These are phyloP conservation scores for Cydonia oblonga DNA, from an alignment of 331 rosid species.

Conservation along the genomic window DNA sequence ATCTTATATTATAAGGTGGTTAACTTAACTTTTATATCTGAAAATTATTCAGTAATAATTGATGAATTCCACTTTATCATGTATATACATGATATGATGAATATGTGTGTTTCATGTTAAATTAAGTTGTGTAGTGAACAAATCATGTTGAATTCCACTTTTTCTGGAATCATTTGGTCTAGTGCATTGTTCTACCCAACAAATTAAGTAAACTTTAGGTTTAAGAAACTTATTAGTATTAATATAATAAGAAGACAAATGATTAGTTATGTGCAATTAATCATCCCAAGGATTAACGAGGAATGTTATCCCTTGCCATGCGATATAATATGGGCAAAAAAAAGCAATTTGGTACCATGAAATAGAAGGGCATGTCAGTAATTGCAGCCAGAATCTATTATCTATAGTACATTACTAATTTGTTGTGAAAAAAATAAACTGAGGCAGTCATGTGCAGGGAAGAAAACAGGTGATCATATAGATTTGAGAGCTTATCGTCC, in stretches of 20 bases:
- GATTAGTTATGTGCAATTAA: neutral
- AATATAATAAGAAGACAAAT: neutral
- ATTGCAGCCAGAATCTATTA: neutral
- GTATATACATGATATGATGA: neutral
- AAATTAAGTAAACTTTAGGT: neutral
- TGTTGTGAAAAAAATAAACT: constrained; percentile 26
- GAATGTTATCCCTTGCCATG: no score
- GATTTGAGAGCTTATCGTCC: constrained; percentile 56
- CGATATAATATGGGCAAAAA: no score
- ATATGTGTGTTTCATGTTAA: neutral
- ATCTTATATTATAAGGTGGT: neutral
- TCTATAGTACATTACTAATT: constrained; percentile 9
- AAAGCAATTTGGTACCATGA: no score
- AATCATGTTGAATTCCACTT: neutral
- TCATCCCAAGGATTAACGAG: neutral
- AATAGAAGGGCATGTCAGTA: constrained; percentile 53
- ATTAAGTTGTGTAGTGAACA: neutral
- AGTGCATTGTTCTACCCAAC: neutral
- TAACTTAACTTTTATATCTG: neutral
- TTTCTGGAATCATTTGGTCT: neutral
- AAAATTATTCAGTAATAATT: neutral
- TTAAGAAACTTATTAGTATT: neutral
- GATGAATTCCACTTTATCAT: neutral
- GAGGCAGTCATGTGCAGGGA: constrained; percentile 51
- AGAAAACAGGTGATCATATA: constrained; percentile 48